phyloP scores from a whole-genome alignment of 1,139 yeast species.

The Saccharomyces hybrid region DNA sequence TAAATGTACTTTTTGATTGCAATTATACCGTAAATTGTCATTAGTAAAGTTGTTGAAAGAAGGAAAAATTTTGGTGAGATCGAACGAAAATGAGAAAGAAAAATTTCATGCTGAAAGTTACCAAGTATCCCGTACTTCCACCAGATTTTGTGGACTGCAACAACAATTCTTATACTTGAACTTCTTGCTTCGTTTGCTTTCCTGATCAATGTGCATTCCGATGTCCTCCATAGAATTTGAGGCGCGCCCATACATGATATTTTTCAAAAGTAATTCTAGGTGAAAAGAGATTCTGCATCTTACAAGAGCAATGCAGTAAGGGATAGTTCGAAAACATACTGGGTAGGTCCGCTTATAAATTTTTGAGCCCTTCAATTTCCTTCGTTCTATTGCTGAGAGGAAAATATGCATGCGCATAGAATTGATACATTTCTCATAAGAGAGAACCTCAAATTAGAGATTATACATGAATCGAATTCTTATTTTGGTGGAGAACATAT shows the following conservation, averaged over 20 bases:
- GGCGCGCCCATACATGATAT: not conserved
- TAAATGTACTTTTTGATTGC: no score
- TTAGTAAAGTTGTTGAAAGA: no score
- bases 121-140: no score
- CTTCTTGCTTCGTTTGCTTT: not conserved
- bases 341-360: not conserved
- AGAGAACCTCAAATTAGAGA: constrained; percentile 33
- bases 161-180: not conserved
- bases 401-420: constrained; percentile 24
- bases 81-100: no score
- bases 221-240: not conserved
- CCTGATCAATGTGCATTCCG: not conserved
- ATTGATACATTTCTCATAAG: constrained; percentile 25
- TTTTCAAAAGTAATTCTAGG: not conserved
- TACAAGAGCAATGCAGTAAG: not conserved
- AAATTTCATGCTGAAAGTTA: no score
- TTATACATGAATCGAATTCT: constrained; percentile 35
- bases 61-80: not conserved
- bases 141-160: no score
- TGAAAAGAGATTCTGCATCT: not conserved
- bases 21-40: no score
- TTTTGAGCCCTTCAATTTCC: no score
- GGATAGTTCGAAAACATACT: not conserved
- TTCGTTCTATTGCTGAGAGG: not conserved
- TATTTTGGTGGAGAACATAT: constrained; percentile 36